A percentile compares a stretch with the other conserved stretches of the same genome.
phyloP scores from a whole-genome alignment of 495 filamentous ascomycete species.

The Alectoria sarmentosa region DNA sequence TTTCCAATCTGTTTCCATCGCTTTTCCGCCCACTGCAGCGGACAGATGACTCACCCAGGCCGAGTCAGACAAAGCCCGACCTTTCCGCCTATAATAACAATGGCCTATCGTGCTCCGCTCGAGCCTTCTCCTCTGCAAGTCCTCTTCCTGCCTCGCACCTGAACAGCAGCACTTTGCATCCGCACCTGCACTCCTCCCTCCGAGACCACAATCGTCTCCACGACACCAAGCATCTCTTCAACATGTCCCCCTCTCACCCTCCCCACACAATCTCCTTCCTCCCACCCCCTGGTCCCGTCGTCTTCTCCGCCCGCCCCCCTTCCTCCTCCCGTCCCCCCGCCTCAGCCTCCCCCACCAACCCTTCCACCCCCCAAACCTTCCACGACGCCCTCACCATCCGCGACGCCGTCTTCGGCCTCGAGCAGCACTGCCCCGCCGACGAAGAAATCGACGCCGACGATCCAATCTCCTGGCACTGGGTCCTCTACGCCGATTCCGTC shows the following conservation, averaged over 20 bases:
- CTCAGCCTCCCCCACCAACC: slow-evolving; percentile 28
- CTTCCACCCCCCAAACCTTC: slow-evolving; percentile 53
- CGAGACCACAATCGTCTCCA: background rate
- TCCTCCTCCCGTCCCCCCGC: slow-evolving; percentile 17
- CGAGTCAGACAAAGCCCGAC: too few species aligned
- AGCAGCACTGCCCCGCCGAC: slow-evolving; percentile 60
- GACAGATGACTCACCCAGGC: too few species aligned
- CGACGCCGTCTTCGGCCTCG: slow-evolving; percentile 65
- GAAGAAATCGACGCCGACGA: slow-evolving; percentile 80
- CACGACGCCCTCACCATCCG: slow-evolving; percentile 73
- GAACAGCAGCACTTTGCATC: background rate
- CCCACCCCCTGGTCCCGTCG: slow-evolving; percentile 14
- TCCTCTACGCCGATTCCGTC: slow-evolving; percentile 51
- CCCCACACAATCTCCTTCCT: slow-evolving; percentile 1
- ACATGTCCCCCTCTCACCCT: background rate
- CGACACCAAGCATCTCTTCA: background rate
- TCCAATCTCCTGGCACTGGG: slow-evolving; percentile 70
- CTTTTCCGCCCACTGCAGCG: too few species aligned
- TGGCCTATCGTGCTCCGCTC: background rate
- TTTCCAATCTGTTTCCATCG: too few species aligned
- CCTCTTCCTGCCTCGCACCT: background rate
- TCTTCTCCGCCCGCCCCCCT: slow-evolving; percentile 23
- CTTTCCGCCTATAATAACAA: background rate
- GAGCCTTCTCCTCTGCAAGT: background rate
- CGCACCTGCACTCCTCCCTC: background rate